Evolutionary conservation across 2,329 filamentous ascomycete species (phyloP).

Genomic region (Ophiostoma novo-ulmi): DNA sequence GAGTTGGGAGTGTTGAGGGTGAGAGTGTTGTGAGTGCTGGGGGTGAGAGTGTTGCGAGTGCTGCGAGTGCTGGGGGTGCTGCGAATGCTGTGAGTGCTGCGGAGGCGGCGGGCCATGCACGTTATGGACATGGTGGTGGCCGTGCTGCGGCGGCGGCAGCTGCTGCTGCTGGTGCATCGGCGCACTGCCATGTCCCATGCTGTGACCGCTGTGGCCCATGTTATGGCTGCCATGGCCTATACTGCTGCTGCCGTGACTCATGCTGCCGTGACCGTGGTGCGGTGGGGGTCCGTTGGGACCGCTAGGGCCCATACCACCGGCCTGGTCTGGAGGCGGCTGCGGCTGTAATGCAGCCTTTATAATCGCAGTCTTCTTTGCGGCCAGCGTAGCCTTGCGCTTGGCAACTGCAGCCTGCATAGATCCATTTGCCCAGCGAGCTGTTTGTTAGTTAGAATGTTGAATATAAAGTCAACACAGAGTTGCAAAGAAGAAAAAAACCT

Average conservation of each 20-base stretch:
- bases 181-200: not conserved
- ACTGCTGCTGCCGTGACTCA: not conserved
- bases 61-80: not conserved
- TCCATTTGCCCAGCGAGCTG: conserved; percentile 56
- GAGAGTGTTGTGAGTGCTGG: not conserved
- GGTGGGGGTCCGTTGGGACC: not conserved
- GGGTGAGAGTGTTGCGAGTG: not conserved
- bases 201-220: not conserved
- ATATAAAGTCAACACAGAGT: not conserved
- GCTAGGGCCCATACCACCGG: not conserved
- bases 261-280: conserved; percentile 2
- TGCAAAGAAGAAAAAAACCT: conserved; percentile 31
- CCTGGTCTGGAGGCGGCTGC: conserved; percentile 17
- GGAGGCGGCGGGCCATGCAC: not conserved
- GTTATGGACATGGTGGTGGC: not conserved
- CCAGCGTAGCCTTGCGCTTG: conserved; percentile 56
- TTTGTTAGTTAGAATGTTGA: conserved; percentile 11
- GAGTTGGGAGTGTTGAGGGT: conserved; percentile 8
- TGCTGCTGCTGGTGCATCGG: conserved; percentile 9
- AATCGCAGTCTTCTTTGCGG: conserved; percentile 46
- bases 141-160: not conserved
- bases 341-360: conserved; percentile 25
- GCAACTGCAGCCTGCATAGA: conserved; percentile 57
- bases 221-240: not conserved
- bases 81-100: too few relatives aligned